Percentiles rank a stretch among this genome's conserved stretches.
Conservation (phyloP, 441 rosid genomes). For the Corymbia calophylla region DNA sequence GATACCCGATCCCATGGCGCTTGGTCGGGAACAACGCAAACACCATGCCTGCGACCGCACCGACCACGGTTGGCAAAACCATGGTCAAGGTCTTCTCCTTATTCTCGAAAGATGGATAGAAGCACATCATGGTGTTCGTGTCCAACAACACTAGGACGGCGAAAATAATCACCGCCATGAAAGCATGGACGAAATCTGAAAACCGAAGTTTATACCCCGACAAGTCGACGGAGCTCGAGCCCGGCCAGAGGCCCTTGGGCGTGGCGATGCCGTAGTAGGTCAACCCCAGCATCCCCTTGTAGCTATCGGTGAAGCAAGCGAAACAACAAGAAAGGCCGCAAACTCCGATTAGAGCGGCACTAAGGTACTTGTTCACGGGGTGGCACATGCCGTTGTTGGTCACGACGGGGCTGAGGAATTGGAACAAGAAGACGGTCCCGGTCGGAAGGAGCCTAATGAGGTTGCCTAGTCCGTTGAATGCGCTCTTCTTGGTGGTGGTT, state of each 20-base stretch:
- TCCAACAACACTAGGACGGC: constrained; percentile 56
- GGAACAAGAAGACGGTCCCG: constrained; percentile 81
- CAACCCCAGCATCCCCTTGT: constrained; percentile 38
- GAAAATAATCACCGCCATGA: constrained; percentile 49
- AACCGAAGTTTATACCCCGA: constrained; percentile 40
- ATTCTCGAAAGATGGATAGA: constrained; percentile 54
- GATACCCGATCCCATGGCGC: constrained; percentile 85
- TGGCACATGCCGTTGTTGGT: constrained; percentile 67
- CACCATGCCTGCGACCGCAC: constrained; percentile 38
- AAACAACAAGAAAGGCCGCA: constrained; percentile 68
- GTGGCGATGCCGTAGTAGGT: constrained; percentile 60
- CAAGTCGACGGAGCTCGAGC: constrained; percentile 29
- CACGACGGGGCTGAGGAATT: constrained; percentile 76
- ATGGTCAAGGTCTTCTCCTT: constrained; percentile 41
- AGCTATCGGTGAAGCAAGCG: constrained; percentile 75
- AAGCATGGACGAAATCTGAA: constrained; percentile 70
- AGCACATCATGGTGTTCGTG: constrained; percentile 53
- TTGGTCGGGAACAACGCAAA: constrained; percentile 62
- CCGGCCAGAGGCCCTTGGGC: constrained; percentile 52
- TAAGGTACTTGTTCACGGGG: constrained; percentile 45
- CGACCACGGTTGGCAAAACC: constrained; percentile 75
- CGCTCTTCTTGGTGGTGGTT: constrained; percentile 17
- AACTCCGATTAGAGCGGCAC: constrained; percentile 38
- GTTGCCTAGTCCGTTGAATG: constrained; percentile 56
- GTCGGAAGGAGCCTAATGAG: constrained; percentile 80